Conservation (phyloP, 192 early-diverging fungal genomes). For the Gigaspora rosea region DNA sequence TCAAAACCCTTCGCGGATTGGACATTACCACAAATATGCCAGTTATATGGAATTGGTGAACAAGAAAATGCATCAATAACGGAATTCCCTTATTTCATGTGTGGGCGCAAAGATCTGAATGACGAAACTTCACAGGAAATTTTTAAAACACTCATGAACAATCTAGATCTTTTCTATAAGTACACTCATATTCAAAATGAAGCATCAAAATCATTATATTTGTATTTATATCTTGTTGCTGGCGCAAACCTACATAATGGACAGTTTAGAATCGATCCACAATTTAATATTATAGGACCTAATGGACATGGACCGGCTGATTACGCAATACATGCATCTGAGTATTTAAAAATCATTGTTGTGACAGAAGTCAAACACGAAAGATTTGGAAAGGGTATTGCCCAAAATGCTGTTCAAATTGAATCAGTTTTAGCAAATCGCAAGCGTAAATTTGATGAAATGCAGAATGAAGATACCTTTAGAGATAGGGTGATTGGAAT, state of each 20-base stretch:
- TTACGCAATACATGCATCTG: neutral
- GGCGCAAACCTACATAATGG: neutral
- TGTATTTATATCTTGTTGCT: constrained; percentile 4
- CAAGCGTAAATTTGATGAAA: neutral
- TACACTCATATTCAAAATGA: constrained; percentile 1
- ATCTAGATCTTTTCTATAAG: neutral
- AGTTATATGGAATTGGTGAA: neutral
- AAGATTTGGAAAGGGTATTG: neutral
- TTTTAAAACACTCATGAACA: neutral
- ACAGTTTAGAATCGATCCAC: neutral
- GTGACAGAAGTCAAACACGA: constrained; percentile 11
- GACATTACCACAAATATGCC: neutral
- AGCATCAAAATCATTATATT: neutral
- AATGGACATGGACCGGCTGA: neutral
- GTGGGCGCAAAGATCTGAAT: neutral
- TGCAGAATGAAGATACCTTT: constrained; percentile 14
- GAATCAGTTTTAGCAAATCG: constrained; percentile 32
- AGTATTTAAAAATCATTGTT: neutral
- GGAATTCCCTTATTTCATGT: neutral
- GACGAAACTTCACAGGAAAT: neutral
- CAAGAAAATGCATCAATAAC: neutral
- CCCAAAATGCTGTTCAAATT: constrained; percentile 34
- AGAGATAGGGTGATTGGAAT: constrained; percentile 40
- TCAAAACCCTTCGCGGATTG: neutral
- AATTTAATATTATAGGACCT: constrained; percentile 2